Base-by-base conservation (phyloP, 2,329 filamentous ascomycete genomes). In the Apiospora aurea region DNA sequence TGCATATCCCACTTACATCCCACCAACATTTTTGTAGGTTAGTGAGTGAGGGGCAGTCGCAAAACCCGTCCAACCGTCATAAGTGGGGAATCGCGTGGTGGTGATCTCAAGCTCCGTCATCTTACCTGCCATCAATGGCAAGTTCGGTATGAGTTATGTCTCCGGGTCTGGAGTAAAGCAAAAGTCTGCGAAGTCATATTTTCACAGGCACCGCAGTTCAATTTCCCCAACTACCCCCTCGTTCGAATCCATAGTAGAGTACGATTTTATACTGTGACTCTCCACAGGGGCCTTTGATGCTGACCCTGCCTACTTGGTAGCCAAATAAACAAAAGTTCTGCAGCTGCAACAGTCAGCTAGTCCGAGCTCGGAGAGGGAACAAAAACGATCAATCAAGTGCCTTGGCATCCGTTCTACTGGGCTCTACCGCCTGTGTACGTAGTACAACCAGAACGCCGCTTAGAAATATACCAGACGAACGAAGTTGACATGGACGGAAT, bases 1-100 rank as follows among this genome's bases (percentile, higher is more conserved):
- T 21, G 53, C 29, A 61, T 34, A 61, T 61, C 53, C 53, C 53
- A 61, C 53, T 61, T 38, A 14, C 57, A 64, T 64, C 57, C 57
- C 57, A 64, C 57, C 57, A 64, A n/a, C 3, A n/a, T 41, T 64
- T 64, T 64, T 61, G 26, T 29, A 29, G n/a, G n/a, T n/a, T n/a
- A n/a, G n/a, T 18, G 13, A 64, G 57, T 64, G 57, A 64, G 57
- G 57, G 57, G 57, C 57, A 64, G 57, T 41, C 34, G 34, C 29
- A 64, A 64, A 64, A 41, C 7, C 57, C 34, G 53, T 38, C 3
- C 18, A 21, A 41, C 34, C 34, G 57, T 64, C 26, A 64, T 21
- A 41, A 41, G 57, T 41, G 34, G 57, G 57, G 57, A 29, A 21
- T 64, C 18, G 34, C 34, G 14, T 64, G 34, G 14, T 64, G 34